Base-by-base conservation (phyloP, 305 asterid genomes). In the Fraxinus paxiana region DNA sequence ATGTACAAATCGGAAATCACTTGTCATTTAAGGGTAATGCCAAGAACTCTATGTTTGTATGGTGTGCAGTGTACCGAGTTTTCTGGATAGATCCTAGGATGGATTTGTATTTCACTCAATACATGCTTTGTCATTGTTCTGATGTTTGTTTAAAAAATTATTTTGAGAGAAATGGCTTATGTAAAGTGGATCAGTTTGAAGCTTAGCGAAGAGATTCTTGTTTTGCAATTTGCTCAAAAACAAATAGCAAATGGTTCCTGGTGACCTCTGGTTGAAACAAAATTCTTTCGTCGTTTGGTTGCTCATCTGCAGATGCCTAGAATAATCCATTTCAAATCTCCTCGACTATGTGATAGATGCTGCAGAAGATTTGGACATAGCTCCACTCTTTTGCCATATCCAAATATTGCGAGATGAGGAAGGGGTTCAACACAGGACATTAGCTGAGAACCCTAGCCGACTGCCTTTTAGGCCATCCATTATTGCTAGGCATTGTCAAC, bases 1-100 rank as follows among this genome's bases (percentile, higher is more conserved):
- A 26, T 83, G 89, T 83, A 83, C 79, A 82, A 22, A 78, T 72
- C 70, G 81, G 59, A 69, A 77, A 41, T 80, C 10, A 6, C 28
- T 61, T 35, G 77, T 81, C 0, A 38, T 26, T 10, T 28, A 28
- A 67, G 73, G 31, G 63, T 18, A 41, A 18, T 73, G 77, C 30
- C 30, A 59, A 59, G 70, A 17, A 59, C 26, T 18, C 22, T 37
- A 18, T 59, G 73, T 67, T 67, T 26, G 20, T 67, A 67, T 67
- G 35, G 37, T 30, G 37, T 30, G 18, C 35, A 1, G 38, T 67
- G 31, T 20, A 59, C 30, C 4, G 30, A 59, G 30, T 67, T 67
- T 67, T 67, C 20, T 28, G 37, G 37, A 67, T 26, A 9, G 37
- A 63, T 63, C 72, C 17, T 63, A 10, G 72, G 15, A 65, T 26